These are phyloP conservation scores for Prunus mongolica DNA, from an alignment of 306 rosid species.

Conservation along the genomic window DNA sequence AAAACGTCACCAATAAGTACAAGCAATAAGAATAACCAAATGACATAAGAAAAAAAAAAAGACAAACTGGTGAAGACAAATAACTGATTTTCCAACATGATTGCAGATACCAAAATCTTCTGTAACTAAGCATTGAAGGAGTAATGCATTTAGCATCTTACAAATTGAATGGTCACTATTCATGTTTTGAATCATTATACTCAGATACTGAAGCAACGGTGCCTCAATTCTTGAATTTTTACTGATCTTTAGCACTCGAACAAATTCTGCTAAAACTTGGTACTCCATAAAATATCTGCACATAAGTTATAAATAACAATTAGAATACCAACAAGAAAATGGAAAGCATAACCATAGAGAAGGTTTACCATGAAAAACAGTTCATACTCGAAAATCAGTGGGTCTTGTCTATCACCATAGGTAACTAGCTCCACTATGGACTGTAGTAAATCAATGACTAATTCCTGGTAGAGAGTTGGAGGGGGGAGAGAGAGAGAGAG, in stretches of 20 bases:
- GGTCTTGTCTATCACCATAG: constrained; percentile 81
- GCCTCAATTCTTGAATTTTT: constrained; percentile 63
- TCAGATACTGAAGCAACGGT: constrained; percentile 75
- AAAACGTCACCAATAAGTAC: constrained; percentile 14
- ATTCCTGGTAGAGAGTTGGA: constrained; percentile 38
- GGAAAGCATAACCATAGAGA: constrained; percentile 14
- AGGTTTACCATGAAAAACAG: constrained; percentile 9
- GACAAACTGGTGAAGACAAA: neutral
- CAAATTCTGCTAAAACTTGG: constrained; percentile 76
- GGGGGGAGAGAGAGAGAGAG: neutral
- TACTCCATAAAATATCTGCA: constrained; percentile 86
- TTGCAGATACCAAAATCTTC: neutral
- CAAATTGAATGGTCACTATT: constrained; percentile 71
- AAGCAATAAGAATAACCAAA: constrained; percentile 6
- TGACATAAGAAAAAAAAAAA: neutral
- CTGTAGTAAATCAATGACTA: constrained; percentile 70
- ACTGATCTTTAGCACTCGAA: constrained; percentile 63
- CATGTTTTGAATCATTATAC: constrained; percentile 90
- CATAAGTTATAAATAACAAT: constrained; percentile 12
- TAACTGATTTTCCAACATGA: neutral
- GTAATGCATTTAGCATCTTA: constrained; percentile 37
- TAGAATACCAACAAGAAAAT: constrained; percentile 7
- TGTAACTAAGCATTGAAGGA: constrained; percentile 10
- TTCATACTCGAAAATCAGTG: constrained; percentile 70
- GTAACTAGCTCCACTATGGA: constrained; percentile 80